Base-by-base conservation (phyloP, 768 basidiomycete species). In the Kwoniella pini region DNA sequence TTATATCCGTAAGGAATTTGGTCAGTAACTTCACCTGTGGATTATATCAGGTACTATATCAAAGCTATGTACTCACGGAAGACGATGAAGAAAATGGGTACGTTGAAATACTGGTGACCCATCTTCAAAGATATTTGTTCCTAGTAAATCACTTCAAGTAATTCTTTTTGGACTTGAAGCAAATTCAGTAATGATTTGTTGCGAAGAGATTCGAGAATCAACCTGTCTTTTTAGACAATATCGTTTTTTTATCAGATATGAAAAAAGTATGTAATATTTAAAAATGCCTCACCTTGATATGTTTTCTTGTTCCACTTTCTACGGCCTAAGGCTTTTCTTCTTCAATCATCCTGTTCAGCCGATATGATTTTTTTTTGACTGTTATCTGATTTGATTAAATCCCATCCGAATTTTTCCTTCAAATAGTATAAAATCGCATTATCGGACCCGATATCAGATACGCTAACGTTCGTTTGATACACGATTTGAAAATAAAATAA, bases 51-150 rank as follows among this genome's bases (percentile, higher is more conserved):
- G 69, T 72, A 43, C 11, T 11, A 21, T 21, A 19, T 5, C 26
- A 36, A 31, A 22, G 6, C 13, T 26, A 51, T 33, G 49, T n/a
- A 67, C 70, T 65, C 57, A 75, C 93, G 85, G 79, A 95, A 92
- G 80, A 94, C 86, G 80, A 96, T 92, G 84, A 97, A 92, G 82
- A 93, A 96, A 68, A 97, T 91, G 72, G 91, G 86, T 57, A 94
- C 84, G 59, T 89, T 90, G 80, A 96, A 96, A 56, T 93, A 80
- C 72, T 86, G 84, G 63, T 83, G 83, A 17, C 83, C 81, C 90
- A 91, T 91, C 13, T 33, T 50, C 15, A 19, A 36, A 7, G 15
- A 36, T 7, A 15, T 7, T n/a, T n/a, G n/a, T n/a, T n/a, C n/a
- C n/a, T n/a, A n/a, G n/a, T n/a, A n/a, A n/a, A n/a, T n/a, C n/a